Percentiles rank a stretch among this genome's conserved stretches.
phyloP scores from a whole-genome alignment of 192 early-diverging fungal genomes.

The Backusella parvicylindrica region DNA sequence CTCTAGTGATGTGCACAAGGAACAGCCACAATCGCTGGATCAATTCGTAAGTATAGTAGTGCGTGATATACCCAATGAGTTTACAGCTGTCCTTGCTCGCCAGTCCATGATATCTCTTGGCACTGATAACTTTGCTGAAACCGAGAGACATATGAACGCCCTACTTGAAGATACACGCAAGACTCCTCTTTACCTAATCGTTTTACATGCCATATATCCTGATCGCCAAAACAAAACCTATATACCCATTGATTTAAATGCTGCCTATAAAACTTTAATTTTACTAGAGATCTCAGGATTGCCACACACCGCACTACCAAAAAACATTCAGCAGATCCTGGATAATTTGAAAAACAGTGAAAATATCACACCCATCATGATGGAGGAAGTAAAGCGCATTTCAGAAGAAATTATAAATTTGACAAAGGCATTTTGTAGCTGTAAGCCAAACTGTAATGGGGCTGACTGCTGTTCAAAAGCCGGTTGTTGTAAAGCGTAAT shows the following conservation, averaged over 20 bases:
- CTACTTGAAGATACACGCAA: conserved; percentile 38
- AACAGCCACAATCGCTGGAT: conserved; percentile 46
- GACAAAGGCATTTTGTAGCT: conserved; percentile 55
- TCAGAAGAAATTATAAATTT: conserved; percentile 50
- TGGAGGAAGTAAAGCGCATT: conserved; percentile 49
- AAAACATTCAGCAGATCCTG: conserved; percentile 35
- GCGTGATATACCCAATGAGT: conserved; percentile 38
- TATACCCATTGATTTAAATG: conserved; percentile 18
- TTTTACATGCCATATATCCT: conserved; percentile 32
- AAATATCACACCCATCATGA: conserved; percentile 37
- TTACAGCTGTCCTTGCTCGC: conserved; percentile 37
- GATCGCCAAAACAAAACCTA: conserved; percentile 6
- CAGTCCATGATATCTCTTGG: conserved; percentile 24
- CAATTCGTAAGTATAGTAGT: conserved; percentile 41
- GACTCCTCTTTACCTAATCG: conserved; percentile 40
- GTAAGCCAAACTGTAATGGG: conserved; percentile 32
- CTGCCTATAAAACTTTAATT: conserved; percentile 58
- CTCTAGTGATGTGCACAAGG: conserved; percentile 40
- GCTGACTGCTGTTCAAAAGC: background rate
- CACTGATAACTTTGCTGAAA: conserved; percentile 22
- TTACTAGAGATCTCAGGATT: conserved; percentile 53
- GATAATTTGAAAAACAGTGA: conserved; percentile 26
- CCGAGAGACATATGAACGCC: conserved; percentile 30
- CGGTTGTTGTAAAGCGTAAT: background rate
- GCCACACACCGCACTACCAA: conserved; percentile 47